Conservation (phyloP, 164 flowering plant species). For the Santalum album region DNA sequence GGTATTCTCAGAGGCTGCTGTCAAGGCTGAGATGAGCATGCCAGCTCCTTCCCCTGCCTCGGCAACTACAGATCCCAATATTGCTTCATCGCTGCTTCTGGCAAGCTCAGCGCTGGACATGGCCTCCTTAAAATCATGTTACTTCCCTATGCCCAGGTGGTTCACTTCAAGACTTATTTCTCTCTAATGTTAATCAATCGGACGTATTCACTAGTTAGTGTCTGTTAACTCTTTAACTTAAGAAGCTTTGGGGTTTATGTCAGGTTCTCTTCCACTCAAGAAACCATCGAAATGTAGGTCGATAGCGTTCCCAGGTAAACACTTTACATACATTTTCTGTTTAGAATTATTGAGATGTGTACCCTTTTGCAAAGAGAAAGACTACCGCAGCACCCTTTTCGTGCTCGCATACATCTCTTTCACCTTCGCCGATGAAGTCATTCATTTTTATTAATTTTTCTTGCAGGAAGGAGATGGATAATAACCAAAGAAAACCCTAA, state of each 20-base stretch:
- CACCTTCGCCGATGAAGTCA: too few species aligned
- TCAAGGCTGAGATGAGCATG: slow-evolving; percentile 13
- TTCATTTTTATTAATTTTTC: too few species aligned
- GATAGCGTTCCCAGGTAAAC: neutral
- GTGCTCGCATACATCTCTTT: too few species aligned
- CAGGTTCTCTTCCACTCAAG: slow-evolving; percentile 65
- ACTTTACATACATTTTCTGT: too few species aligned
- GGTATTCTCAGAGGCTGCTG: slow-evolving; percentile 19
- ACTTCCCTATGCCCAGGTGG: slow-evolving; percentile 76
- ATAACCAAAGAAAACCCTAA: too few species aligned
- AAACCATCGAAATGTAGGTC: slow-evolving; percentile 56
- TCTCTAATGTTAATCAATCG: too few species aligned
- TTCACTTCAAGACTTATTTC: neutral
- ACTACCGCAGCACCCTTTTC: too few species aligned
- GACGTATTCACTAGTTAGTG: too few species aligned
- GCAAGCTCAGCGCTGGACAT: slow-evolving; percentile 46
- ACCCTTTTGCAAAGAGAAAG: too few species aligned
- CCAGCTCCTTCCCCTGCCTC: slow-evolving; percentile 13
- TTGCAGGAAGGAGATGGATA: too few species aligned
- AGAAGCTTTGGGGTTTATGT: neutral
- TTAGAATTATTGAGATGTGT: too few species aligned
- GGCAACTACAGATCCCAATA: slow-evolving; percentile 17
- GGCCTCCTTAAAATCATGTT: slow-evolving; percentile 68
- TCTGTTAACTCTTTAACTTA: too few species aligned
- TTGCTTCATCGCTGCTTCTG: slow-evolving; percentile 30